Evolutionary conservation across 331 rosid species (phyloP).

Genomic region (Erythrophleum ivorense): DNA sequence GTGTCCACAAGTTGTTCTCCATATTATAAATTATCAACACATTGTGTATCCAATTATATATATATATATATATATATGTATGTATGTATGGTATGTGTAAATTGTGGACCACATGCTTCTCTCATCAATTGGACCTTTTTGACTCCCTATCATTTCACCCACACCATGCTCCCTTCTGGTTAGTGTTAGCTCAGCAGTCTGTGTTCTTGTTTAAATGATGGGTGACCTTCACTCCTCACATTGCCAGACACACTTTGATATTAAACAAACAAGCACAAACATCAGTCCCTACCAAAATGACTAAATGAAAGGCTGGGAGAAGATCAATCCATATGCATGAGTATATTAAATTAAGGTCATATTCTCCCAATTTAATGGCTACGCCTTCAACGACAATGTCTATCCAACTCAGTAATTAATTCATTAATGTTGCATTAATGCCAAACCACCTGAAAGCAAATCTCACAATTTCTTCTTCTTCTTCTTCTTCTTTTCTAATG

Average conservation of each 20-base stretch:
- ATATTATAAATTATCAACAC: neutral
- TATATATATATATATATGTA: neutral
- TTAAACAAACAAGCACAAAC: neutral
- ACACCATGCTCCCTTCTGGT: neutral
- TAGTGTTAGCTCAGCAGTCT: neutral
- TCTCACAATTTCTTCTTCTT: neutral
- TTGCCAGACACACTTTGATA: neutral
- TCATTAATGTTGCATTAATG: constrained; percentile 14
- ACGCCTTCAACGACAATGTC: neutral
- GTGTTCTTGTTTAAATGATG: neutral
- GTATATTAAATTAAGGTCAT: neutral
- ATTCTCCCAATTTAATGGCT: constrained; percentile 1
- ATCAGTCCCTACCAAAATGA: constrained; percentile 9
- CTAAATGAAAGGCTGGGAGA: neutral
- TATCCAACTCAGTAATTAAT: constrained; percentile 18
- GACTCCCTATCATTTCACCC: neutral
- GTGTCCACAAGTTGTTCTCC: neutral
- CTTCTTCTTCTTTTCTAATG: neutral
- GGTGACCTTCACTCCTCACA: neutral
- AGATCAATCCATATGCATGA: neutral
- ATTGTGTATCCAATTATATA: neutral
- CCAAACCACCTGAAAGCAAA: constrained; percentile 9
- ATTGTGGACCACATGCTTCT: constrained; percentile 32
- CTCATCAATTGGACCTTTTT: neutral
- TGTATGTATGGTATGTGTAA: no score